Evolutionary conservation across 2,329 filamentous ascomycete genomes (phyloP).

Genomic region (Tolypocladium endophyticum): DNA sequence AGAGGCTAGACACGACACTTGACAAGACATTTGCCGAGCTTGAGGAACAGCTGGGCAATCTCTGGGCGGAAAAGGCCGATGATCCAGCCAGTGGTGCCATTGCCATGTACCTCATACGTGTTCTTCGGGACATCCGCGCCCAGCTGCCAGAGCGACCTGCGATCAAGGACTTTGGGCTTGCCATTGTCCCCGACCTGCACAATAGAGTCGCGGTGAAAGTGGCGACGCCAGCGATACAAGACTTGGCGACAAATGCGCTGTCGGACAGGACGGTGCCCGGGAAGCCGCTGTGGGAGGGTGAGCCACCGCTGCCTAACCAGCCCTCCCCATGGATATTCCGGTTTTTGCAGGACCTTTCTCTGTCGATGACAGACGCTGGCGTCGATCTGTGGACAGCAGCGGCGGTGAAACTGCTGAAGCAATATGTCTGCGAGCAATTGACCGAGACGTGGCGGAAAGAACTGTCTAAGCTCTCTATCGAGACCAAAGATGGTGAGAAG

Average conservation of each 20-base stretch:
- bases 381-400: slow-evolving; percentile 71
- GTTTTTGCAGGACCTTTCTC: slow-evolving; percentile 55
- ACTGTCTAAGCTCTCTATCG: slow-evolving; percentile 19
- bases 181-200: slow-evolving; percentile 55
- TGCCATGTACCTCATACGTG: slow-evolving; percentile 58
- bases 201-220: slow-evolving; percentile 45
- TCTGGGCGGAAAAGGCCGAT: slow-evolving; percentile 37
- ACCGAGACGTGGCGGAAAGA: slow-evolving; percentile 34
- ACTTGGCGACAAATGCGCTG: slow-evolving; percentile 31
- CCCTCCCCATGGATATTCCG: slow-evolving; percentile 66
- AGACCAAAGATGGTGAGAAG: slow-evolving; percentile 3
- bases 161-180: slow-evolving; percentile 45
- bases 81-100: slow-evolving; percentile 38
- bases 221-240: slow-evolving; percentile 34
- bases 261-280: slow-evolving; percentile 42
- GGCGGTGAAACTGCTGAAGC: slow-evolving; percentile 55
- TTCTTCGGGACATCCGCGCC: slow-evolving; percentile 63
- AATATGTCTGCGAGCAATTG: slow-evolving; percentile 39
- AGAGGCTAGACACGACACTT: slow-evolving; percentile 46
- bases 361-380: slow-evolving; percentile 59
- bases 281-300: slow-evolving; percentile 69
- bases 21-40: slow-evolving; percentile 47
- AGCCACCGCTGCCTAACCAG: slow-evolving; percentile 63
- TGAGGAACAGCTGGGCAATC: slow-evolving; percentile 38
- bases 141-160: slow-evolving; percentile 46